Evolutionary conservation across 2,329 filamentous ascomycete genomes (phyloP), one percentile per base, ranked within the genome.

Genomic region (Macrophomina tecta): DNA sequence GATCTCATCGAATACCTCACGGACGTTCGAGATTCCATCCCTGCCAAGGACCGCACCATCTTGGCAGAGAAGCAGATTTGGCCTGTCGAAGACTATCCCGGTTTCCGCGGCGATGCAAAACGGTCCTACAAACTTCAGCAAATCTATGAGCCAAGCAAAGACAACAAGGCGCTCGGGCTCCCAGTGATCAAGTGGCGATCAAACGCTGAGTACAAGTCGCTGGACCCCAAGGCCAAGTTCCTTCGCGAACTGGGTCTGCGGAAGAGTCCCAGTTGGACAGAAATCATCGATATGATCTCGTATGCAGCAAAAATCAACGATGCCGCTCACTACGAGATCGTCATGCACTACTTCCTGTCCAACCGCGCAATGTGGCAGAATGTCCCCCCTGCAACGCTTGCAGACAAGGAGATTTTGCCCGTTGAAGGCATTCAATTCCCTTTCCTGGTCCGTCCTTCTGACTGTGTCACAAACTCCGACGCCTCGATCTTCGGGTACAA

Each of bases 1-100:
- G 94, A 99, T 76, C 83, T 99, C 32, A 93, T 99, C 78, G 94
- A 93, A 72, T 99, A 99, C 73, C 86, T 99, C 51, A 88, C 94
- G 11, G 97, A 94, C 8, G 95, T 99, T 34, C 89, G 88, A 68
- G 87, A 91, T 63, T 95, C 99, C 72, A 97, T 99, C 68, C 95
- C 95, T 0, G 78, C 81, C 9, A 89, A 90, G 60, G 95, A 99
- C 76, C 66, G 58, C 14, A 49, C 28, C 3, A 16, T 56, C 70
- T 55, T 67, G 5, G 74, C 51, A 77, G 86, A 70, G 87, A 90
- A 69, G 76, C 76, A 53, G 32, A 67, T 67, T n/a, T 67, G 65
- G 65, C 65, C 65, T 5, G 58, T 63, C 5, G 65, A 67, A 23
- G 58, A 62, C 14, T 67, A 67, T 56, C 38, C 65, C 12, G 58